These are phyloP conservation scores for Leishmania tarentolae DNA, from an alignment of 208 protist genomes.

Conservation along the genomic window DNA sequence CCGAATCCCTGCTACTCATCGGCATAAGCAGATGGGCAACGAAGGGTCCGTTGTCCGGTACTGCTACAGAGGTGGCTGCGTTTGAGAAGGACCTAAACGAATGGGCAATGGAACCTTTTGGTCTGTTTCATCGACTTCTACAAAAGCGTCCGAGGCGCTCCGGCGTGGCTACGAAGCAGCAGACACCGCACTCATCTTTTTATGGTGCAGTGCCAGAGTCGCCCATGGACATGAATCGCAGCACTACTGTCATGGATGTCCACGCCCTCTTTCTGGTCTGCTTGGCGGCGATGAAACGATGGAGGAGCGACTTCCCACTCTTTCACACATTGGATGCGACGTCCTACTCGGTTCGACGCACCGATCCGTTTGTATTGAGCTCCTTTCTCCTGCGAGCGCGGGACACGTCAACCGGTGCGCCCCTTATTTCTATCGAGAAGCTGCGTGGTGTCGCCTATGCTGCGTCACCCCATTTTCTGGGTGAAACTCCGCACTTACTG, in stretches of 20 bases:
- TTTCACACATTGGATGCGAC: conserved; percentile 30
- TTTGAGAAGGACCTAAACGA: conserved; percentile 10
- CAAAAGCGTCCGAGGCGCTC: neutral
- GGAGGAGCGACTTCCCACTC: conserved; percentile 12
- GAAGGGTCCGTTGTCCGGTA: conserved; percentile 8
- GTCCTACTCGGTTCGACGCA: conserved; percentile 42
- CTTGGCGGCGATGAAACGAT: conserved; percentile 41
- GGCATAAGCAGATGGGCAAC: conserved; percentile 26
- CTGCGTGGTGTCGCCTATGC: conserved; percentile 36
- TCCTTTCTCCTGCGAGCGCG: conserved; percentile 34
- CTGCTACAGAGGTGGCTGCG: neutral
- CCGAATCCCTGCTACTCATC: conserved; percentile 25
- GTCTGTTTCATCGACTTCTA: conserved; percentile 1
- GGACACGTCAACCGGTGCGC: conserved; percentile 10
- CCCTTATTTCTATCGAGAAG: conserved; percentile 34
- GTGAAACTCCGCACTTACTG: conserved; percentile 15
- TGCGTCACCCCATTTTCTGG: conserved; percentile 32
- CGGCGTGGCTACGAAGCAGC: neutral
- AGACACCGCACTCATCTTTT: neutral
- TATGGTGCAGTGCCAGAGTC: too few species aligned
- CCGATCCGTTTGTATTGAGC: conserved; percentile 61
- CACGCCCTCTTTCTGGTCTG: conserved; percentile 33
- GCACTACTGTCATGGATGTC: conserved; percentile 4
- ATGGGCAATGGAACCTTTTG: conserved; percentile 30
- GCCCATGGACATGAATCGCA: neutral